Percentiles rank a stretch among this genome's conserved stretches.
Conservation (phyloP, 179 eudicot species). For the Actinidia polygama region DNA sequence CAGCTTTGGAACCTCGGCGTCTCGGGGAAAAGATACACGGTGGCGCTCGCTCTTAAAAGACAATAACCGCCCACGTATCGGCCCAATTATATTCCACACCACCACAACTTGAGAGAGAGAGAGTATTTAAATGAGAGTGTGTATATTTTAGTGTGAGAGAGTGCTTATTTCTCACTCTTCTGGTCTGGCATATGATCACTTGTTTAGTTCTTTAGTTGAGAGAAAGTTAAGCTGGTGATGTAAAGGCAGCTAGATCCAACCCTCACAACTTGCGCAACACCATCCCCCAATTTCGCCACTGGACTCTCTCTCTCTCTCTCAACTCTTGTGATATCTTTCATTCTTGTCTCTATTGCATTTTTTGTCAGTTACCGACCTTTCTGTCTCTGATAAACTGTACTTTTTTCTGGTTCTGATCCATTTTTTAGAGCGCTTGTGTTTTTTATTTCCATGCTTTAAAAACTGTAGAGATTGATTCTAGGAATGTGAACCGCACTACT, state of each 20-base stretch:
- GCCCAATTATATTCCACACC: too few species aligned
- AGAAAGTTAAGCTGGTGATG: too few species aligned
- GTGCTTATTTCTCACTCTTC: slow-evolving; percentile 9
- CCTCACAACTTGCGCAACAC: too few species aligned
- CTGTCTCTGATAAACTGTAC: not conserved
- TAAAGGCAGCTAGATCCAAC: too few species aligned
- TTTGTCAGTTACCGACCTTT: not conserved
- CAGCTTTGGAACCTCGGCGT: too few species aligned
- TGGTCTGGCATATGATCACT: not conserved
- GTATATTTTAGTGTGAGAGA: too few species aligned
- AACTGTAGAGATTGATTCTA: not conserved
- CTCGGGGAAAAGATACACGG: too few species aligned
- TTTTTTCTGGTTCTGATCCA: not conserved
- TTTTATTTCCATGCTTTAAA: not conserved
- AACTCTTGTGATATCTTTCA: not conserved
- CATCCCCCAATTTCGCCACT: too few species aligned
- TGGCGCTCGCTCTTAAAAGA: too few species aligned
- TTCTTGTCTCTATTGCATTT: not conserved
- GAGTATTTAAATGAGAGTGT: too few species aligned
- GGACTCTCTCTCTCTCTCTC: not conserved
- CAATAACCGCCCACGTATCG: too few species aligned
- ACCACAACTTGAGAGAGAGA: not conserved
- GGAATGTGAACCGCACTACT: not conserved
- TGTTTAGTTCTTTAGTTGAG: too few species aligned
- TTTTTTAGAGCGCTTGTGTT: not conserved